These are phyloP conservation scores for Xerocomellus chrysenteron DNA, from an alignment of 768 basidiomycete genomes.

Conservation along the genomic window DNA sequence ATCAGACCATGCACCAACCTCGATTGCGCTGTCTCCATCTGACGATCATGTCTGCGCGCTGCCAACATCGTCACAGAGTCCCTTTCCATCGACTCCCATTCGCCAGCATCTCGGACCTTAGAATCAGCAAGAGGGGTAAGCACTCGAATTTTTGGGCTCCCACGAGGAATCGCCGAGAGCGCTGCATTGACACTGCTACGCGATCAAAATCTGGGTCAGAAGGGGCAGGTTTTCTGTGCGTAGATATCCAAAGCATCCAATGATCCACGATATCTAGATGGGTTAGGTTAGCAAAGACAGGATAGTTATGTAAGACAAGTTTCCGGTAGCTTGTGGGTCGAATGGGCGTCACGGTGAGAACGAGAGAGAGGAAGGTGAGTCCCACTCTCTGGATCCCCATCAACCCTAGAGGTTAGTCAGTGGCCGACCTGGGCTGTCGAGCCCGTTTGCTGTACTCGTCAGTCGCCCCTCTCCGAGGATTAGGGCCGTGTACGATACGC, in stretches of 20 bases:
- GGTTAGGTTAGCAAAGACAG: slow-evolving; percentile 12
- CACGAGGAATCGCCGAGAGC: slow-evolving; percentile 1
- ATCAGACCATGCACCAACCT: slow-evolving; percentile 2
- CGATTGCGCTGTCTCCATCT: slow-evolving; percentile 8
- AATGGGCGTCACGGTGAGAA: slow-evolving; percentile 9
- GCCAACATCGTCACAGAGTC: slow-evolving; percentile 13
- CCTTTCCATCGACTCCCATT: slow-evolving; percentile 14
- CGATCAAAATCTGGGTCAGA: slow-evolving; percentile 17
- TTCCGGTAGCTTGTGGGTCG: not conserved
- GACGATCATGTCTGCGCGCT: slow-evolving; percentile 10
- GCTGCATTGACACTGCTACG: slow-evolving; percentile 8
- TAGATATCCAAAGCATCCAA: slow-evolving; percentile 20
- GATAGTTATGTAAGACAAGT: slow-evolving; percentile 3
- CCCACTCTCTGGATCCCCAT: slow-evolving; percentile 16
- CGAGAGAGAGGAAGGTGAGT: slow-evolving; percentile 17
- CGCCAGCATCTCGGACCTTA: slow-evolving; percentile 8
- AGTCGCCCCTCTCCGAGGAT: too few relatives aligned
- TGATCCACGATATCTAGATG: slow-evolving; percentile 23
- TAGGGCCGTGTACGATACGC: too few relatives aligned
- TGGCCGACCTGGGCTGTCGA: too few relatives aligned
- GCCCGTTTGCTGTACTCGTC: too few relatives aligned
- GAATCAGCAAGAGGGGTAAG: slow-evolving; percentile 11
- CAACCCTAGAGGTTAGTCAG: not conserved
- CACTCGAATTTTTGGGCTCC: slow-evolving; percentile 4
- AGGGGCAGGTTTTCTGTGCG: slow-evolving; percentile 11